A percentile compares a stretch with the other conserved stretches of the same genome.
Evolutionary conservation across 495 filamentous ascomycete genomes (phyloP).

Genomic region (Neurospora tetrasperma): DNA sequence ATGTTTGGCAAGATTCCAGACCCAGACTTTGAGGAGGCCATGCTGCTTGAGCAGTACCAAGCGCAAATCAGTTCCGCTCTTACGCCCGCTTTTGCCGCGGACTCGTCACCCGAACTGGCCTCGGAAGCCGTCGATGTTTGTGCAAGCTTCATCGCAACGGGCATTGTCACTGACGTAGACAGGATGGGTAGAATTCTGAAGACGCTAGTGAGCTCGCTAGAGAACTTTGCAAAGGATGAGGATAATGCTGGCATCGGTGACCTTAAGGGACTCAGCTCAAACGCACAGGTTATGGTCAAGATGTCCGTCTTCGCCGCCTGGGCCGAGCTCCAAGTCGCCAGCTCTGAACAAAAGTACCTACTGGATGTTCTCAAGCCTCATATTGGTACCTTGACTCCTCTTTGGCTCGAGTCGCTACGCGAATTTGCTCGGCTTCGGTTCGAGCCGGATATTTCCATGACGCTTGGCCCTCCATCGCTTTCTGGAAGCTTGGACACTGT

Average conservation of each 20-base stretch:
- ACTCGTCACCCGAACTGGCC: conserved; percentile 91
- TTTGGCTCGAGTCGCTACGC: conserved; percentile 87
- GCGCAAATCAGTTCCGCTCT: conserved; percentile 95
- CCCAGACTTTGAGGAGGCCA: conserved; percentile 91
- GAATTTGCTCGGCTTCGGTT: conserved; percentile 92
- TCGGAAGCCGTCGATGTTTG: conserved; percentile 97
- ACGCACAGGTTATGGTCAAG: conserved; percentile 96
- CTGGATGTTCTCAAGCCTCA: conserved; percentile 84
- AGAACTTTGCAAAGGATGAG: conserved; percentile 77
- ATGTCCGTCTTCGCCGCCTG: conserved; percentile 95
- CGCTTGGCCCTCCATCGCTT: conserved; percentile 58
- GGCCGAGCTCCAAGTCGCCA: conserved; percentile 97
- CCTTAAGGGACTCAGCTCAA: conserved; percentile 84
- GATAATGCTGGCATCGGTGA: conserved; percentile 89
- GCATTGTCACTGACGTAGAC: conserved; percentile 94
- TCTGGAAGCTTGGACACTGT: conserved; percentile 79
- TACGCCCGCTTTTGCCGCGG: conserved; percentile 88
- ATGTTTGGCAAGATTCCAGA: conserved; percentile 95
- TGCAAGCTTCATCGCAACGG: conserved; percentile 89
- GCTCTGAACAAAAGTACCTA: conserved; percentile 83
- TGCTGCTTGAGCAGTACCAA: conserved; percentile 94
- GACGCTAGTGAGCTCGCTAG: conserved; percentile 80
- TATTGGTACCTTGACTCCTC: conserved; percentile 73
- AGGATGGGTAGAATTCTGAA: conserved; percentile 96
- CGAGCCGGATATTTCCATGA: conserved; percentile 92